Base-by-base conservation (phyloP, 139 green algal species). In the Penium margaritaceum region DNA sequence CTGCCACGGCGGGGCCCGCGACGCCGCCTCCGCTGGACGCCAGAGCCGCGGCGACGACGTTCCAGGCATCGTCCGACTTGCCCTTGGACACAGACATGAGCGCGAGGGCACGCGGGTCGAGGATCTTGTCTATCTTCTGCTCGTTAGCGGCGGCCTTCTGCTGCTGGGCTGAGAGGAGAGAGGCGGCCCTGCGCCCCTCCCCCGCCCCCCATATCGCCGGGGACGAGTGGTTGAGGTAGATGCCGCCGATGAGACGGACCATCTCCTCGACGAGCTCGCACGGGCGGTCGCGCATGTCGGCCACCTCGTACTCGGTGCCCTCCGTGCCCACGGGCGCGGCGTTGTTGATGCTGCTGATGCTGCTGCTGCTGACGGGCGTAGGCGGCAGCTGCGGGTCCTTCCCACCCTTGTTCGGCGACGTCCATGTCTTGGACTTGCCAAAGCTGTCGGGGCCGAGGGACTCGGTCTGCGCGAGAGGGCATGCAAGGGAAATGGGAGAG, bases 1-100 rank as follows among this genome's bases (percentile, higher is more conserved):
- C n/a, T n/a, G n/a, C n/a, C n/a, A n/a, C n/a, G n/a, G n/a, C n/a
- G n/a, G n/a, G n/a, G n/a, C n/a, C n/a, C 29, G 47, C 47, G 6
- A 21, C 47, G n/a, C 47, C 47, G n/a, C n/a, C n/a, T n/a, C 47
- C 47, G n/a, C 27, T n/a, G 29, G n/a, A 33, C 9, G n/a, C 47
- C 47, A 58, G 47, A 2, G 47, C 47, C 27, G 47, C 47, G n/a
- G 47, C 47, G n/a, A 58, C 47, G n/a, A 58, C 47, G 4, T 58
- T n/a, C 47, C 47, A 58, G n/a, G 47, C n/a, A 58, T 58, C 47
- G n/a, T 58, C 47, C 47, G 47, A 58, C 47, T 58, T 58, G 2
- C 29, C 29, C 47, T n/a, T 58, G n/a, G 47, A 58, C 27, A 58
- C 47, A 21, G 47, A 21, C 9, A 58, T 21, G n/a, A 58, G n/a